Conservation (phyloP, 495 filamentous ascomycete species). For the Daldinia grandis region DNA sequence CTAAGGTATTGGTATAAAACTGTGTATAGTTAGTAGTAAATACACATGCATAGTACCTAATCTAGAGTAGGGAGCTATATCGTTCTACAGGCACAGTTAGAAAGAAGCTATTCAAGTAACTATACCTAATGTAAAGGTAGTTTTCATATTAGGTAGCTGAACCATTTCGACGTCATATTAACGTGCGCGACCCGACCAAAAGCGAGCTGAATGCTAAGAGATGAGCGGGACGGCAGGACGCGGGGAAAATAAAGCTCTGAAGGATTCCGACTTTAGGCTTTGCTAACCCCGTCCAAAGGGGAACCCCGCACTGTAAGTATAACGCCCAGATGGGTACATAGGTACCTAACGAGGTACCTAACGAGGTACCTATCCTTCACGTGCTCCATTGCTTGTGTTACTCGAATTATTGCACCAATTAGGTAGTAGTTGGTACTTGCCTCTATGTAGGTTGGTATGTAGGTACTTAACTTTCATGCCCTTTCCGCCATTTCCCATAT, state of each 20-base stretch:
- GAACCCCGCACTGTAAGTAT: slow-evolving; percentile 35
- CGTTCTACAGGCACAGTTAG: no score
- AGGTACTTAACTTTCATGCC: neutral
- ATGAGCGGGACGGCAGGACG: neutral
- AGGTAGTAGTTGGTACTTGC: no score
- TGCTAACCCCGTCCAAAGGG: neutral
- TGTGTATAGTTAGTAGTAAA: neutral
- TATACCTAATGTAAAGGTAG: neutral
- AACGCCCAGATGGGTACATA: no score
- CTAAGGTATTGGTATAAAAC: neutral
- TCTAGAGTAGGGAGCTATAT: neutral
- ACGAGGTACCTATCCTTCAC: neutral
- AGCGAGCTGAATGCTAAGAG: neutral
- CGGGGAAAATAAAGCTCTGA: neutral
- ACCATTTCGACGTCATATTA: neutral
- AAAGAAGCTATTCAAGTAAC: neutral
- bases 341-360: slow-evolving; percentile 14
- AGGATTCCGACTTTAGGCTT: slow-evolving; percentile 7
- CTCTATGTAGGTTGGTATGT: no score
- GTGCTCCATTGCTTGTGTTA: slow-evolving; percentile 12
- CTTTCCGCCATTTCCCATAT: slow-evolving; percentile 4
- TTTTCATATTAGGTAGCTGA: no score
- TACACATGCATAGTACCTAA: neutral
- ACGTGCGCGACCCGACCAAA: neutral
- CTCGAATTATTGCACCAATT: slow-evolving; percentile 7